Percentiles rank a stretch among this genome's conserved stretches.
phyloP scores from a whole-genome alignment of 805 yeast genomes.

The Saccharomyces kudriavzevii region DNA sequence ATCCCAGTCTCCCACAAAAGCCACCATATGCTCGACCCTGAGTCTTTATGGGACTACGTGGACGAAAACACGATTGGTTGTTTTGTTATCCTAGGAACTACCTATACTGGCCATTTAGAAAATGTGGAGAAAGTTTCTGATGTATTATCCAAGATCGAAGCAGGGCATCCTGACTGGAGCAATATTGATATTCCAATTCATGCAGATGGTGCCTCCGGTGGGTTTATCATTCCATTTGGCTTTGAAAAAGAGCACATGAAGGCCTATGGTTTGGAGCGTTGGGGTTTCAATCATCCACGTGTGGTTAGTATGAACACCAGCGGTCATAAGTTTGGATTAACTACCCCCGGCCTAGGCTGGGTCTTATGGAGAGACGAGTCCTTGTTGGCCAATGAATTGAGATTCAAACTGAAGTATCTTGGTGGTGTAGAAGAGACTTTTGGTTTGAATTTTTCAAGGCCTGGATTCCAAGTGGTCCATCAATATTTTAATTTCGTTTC shows the following conservation, averaged over 20 bases:
- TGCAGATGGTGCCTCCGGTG: constrained; percentile 93
- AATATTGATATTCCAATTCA: constrained; percentile 67
- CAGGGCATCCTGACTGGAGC: constrained; percentile 21
- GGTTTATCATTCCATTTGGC: constrained; percentile 75
- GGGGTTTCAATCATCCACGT: constrained; percentile 77
- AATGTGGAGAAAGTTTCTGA: constrained; percentile 53
- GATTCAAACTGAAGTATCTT: constrained; percentile 71
- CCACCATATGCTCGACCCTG: constrained; percentile 56
- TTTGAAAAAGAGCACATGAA: constrained; percentile 51
- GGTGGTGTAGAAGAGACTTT: constrained; percentile 87
- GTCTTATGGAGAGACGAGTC: constrained; percentile 65
- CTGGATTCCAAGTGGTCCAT: constrained; percentile 84
- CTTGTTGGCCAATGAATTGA: constrained; percentile 60
- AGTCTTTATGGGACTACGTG: constrained; percentile 50
- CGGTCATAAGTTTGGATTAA: constrained; percentile 88
- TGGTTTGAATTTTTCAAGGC: constrained; percentile 81
- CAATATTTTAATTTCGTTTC: constrained; percentile 77
- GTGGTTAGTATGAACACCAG: constrained; percentile 82
- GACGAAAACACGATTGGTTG: constrained; percentile 93
- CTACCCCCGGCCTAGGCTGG: constrained; percentile 92
- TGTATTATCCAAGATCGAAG: constrained; percentile 62
- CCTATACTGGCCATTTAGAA: constrained; percentile 90
- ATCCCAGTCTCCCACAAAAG: constrained; percentile 55
- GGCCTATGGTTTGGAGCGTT: constrained; percentile 24
- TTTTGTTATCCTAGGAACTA: constrained; percentile 81